phyloP scores from a whole-genome alignment of 768 basidiomycete species.

The Mycena haematopus region DNA sequence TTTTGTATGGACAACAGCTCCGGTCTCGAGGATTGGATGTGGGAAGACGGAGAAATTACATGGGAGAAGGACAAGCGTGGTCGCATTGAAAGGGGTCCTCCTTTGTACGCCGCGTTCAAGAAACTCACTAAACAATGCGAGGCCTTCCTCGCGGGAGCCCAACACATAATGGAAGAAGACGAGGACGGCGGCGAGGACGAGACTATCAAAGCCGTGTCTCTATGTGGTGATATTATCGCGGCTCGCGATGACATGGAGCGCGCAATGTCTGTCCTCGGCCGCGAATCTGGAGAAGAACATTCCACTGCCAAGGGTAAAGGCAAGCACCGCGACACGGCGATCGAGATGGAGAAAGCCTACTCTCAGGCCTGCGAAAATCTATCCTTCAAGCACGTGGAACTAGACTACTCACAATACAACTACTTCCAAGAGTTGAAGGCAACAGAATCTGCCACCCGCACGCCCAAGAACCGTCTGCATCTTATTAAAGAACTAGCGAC shows the following conservation, averaged over 20 bases:
- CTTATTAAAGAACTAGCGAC: conserved; percentile 64
- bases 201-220: conserved; percentile 48
- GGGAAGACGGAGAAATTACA: conserved; percentile 47
- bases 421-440: conserved; percentile 40
- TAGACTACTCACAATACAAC: conserved; percentile 43
- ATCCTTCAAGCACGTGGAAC: conserved; percentile 51
- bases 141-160: conserved; percentile 54
- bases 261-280: conserved; percentile 49
- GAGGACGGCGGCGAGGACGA: conserved; percentile 46
- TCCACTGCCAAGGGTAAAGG: conserved; percentile 28
- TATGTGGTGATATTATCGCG: conserved; percentile 60
- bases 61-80: conserved; percentile 44
- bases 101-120: conserved; percentile 57
- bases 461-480: conserved; percentile 54
- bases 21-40: conserved; percentile 58
- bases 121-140: conserved; percentile 59
- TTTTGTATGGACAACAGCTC: conserved; percentile 46
- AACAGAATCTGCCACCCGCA: conserved; percentile 47
- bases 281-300: conserved; percentile 25
- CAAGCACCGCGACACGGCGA: conserved; percentile 34
- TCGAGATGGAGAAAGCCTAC: conserved; percentile 49
- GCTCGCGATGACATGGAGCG: conserved; percentile 56
- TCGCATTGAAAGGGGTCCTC: conserved; percentile 42
- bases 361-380: conserved; percentile 51
- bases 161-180: conserved; percentile 44